Conservation (phyloP, 148 eudicot species). For the Pouteria glomerata region DNA sequence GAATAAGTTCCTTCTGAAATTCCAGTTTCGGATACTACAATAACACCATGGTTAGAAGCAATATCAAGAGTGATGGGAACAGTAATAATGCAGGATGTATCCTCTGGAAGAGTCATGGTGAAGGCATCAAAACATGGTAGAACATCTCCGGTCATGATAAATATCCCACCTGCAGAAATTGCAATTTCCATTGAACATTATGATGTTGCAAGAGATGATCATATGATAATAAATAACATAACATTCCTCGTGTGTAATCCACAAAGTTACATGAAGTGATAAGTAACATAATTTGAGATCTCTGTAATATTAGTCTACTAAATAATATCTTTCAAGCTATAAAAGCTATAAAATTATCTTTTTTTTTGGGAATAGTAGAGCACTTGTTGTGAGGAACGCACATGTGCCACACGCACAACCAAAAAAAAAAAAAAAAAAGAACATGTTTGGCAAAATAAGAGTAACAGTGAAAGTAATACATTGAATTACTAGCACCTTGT, state of each 20-base stretch:
- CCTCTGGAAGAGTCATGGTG: conserved; percentile 75
- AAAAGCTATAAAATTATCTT: neutral
- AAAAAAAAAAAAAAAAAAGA: neutral
- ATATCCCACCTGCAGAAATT: conserved; percentile 71
- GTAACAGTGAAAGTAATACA: neutral
- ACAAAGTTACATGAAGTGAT: neutral
- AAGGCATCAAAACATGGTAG: conserved; percentile 99
- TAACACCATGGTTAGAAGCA: conserved; percentile 93
- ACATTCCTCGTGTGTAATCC: neutral
- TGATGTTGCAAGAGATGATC: neutral
- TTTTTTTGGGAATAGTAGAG: neutral
- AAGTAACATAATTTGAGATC: neutral
- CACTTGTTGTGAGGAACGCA: neutral
- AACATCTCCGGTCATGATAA: conserved; percentile 98
- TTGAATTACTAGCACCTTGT: neutral
- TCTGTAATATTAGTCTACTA: neutral
- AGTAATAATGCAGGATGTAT: conserved; percentile 83
- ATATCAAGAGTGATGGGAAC: conserved; percentile 95
- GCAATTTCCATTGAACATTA: neutral
- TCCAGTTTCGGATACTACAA: conserved; percentile 70
- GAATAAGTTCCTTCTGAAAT: conserved; percentile 27
- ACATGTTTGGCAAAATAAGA: neutral
- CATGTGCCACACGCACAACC: neutral
- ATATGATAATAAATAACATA: neutral
- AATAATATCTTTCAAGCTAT: neutral